Conservation (phyloP, 2,329 filamentous ascomycete species). For the Alternaria infectoria region DNA sequence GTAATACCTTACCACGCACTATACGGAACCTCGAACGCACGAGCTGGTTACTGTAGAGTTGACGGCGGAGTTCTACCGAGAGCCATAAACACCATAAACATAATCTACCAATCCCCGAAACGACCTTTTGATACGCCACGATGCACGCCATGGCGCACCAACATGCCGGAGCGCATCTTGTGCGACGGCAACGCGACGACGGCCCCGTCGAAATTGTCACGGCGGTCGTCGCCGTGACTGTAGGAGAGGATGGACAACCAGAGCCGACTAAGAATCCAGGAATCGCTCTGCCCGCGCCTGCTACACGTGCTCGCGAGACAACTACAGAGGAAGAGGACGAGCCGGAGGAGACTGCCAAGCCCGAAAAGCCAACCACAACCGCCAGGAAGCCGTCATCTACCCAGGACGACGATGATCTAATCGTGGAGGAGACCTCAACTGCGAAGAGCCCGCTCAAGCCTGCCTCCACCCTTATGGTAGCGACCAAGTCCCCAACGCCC, state of each 20-base stretch:
- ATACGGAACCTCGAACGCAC: constrained; percentile 3
- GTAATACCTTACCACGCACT: constrained; percentile 33
- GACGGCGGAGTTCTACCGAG: background rate
- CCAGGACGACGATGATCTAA: background rate
- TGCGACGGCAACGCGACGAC: constrained; percentile 36
- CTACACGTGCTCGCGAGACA: constrained; percentile 22
- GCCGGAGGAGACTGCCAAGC: constrained; percentile 17
- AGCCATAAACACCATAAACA: background rate
- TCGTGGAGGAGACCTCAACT: constrained; percentile 20
- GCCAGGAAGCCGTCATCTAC: constrained; percentile 29
- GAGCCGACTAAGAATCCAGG: constrained; percentile 20
- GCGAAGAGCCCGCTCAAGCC: constrained; percentile 19
- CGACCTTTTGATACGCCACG: constrained; percentile 5
- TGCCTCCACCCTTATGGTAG: constrained; percentile 33
- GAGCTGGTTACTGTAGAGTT: constrained; percentile 16
- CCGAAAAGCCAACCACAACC: constrained; percentile 21
- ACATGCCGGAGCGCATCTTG: constrained; percentile 35
- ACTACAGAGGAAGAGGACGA: constrained; percentile 18
- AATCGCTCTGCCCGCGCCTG: constrained; percentile 26
- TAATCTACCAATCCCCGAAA: background rate
- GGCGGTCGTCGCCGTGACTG: constrained; percentile 56
- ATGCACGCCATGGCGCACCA: constrained; percentile 29
- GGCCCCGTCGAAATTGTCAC: constrained; percentile 32
- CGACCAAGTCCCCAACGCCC: constrained; percentile 34
- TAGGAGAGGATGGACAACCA: constrained; percentile 58